Evolutionary conservation across 176 grass and related monocot species (phyloP).

Genomic region (Cenchrus purpureus): DNA sequence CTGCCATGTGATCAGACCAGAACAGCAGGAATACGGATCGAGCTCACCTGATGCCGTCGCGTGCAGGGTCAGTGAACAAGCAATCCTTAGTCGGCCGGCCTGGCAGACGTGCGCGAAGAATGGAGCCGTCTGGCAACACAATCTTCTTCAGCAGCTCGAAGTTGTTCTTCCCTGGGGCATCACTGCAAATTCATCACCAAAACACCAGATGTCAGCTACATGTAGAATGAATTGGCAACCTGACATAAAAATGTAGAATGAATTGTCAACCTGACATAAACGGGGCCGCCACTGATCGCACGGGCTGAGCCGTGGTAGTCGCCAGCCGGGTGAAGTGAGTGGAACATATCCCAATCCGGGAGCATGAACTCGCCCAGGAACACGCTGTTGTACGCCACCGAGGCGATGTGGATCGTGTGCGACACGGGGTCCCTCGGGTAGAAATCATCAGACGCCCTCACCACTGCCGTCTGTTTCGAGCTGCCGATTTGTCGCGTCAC

Average conservation of each 20-base stretch:
- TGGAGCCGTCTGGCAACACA: conserved; percentile 81
- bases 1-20: background rate
- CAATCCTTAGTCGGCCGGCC: conserved; percentile 84
- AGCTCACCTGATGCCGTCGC: conserved; percentile 73
- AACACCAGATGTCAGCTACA: conserved; percentile 30
- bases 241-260: background rate
- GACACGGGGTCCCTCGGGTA: conserved; percentile 80
- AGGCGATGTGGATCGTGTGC: conserved; percentile 93
- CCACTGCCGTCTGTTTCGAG: conserved; percentile 91
- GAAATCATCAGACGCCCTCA: conserved; percentile 96
- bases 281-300: conserved; percentile 85
- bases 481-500: conserved; percentile 21
- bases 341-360: conserved; percentile 99
- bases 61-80: conserved; percentile 79
- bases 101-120: conserved; percentile 74
- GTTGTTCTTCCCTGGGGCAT: conserved; percentile 88
- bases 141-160: conserved; percentile 90
- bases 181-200: conserved; percentile 43
- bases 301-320: conserved; percentile 93
- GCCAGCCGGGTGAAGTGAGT: conserved; percentile 82
- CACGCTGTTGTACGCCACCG: conserved; percentile 92
- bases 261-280: conserved; percentile 75
- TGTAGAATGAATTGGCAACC: too few relatives aligned
- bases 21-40: background rate
- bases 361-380: conserved; percentile 99